Conservation (phyloP, 192 early-diverging fungal species). For the Coemansia erecta region DNA sequence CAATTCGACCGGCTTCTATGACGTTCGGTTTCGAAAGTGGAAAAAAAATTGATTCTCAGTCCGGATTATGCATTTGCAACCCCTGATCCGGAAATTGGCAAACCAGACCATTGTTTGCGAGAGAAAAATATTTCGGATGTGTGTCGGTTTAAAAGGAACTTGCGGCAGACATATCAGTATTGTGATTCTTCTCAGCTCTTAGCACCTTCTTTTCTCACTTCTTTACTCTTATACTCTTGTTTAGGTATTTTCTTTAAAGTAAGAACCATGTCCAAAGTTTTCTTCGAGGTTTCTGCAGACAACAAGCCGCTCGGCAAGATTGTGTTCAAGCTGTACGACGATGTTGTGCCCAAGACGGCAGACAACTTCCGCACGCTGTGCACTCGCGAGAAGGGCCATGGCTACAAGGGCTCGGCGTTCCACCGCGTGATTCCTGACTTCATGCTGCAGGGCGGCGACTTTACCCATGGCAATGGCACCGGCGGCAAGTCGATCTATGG, state of each 20-base stretch:
- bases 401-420: constrained; percentile 62
- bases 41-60: too few relatives aligned
- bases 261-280: constrained; percentile 12
- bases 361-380: constrained; percentile 85
- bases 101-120: too few relatives aligned
- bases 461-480: constrained; percentile 74
- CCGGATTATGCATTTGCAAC: too few relatives aligned
- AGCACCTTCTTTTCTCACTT: constrained; percentile 16
- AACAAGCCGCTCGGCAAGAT: constrained; percentile 18
- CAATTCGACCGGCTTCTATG: too few relatives aligned
- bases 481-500: constrained; percentile 85
- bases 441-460: constrained; percentile 91
- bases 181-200: too few relatives aligned
- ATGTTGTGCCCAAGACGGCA: constrained; percentile 84
- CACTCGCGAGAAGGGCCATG: constrained; percentile 45
- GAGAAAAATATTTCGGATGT: too few relatives aligned
- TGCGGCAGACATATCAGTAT: too few relatives aligned
- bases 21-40: too few relatives aligned
- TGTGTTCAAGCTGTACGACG: constrained; percentile 55
- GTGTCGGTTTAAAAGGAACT: too few relatives aligned
- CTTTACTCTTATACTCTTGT: neutral
- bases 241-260: neutral
- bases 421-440: constrained; percentile 69
- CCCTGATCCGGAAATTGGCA: too few relatives aligned
- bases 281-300: constrained; percentile 41